Percentiles rank a stretch among this genome's conserved stretches.
Conservation (phyloP, 305 asterid species). For the Fraxinus angustifolia region DNA sequence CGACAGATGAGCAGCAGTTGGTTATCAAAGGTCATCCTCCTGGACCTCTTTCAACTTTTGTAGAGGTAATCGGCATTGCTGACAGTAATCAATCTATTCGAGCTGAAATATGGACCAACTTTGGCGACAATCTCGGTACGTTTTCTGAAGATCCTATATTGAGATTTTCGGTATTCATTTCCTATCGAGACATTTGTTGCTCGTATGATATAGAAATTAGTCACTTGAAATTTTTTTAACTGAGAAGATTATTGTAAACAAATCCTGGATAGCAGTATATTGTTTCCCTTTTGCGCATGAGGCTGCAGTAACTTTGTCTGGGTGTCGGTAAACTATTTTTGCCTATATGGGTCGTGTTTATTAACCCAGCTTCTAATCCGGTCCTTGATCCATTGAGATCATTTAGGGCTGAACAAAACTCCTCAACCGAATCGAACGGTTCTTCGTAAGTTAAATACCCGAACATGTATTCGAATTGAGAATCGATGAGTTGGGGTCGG, state of each 20-base stretch:
- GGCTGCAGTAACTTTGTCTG: not conserved
- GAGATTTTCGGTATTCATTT: not conserved
- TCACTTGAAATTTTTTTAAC: not conserved
- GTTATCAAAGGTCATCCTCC: conserved; percentile 64
- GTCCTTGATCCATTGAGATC: too few relatives aligned
- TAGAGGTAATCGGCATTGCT: conserved; percentile 86
- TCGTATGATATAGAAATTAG: not conserved
- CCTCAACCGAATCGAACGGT: too few relatives aligned
- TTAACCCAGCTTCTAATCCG: too few relatives aligned
- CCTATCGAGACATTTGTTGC: not conserved
- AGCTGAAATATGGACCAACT: conserved; percentile 77
- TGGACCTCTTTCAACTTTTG: conserved; percentile 58
- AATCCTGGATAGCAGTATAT: not conserved
- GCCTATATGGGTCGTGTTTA: not conserved
- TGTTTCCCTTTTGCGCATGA: not conserved
- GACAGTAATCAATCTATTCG: conserved; percentile 59
- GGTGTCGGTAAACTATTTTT: not conserved
- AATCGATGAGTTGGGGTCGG: too few relatives aligned
- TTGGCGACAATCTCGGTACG: conserved; percentile 73
- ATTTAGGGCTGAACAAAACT: too few relatives aligned
- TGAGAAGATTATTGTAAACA: not conserved
- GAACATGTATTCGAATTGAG: too few relatives aligned
- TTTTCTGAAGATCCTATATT: not conserved
- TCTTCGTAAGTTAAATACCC: too few relatives aligned
- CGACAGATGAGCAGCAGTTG: conserved; percentile 77